Evolutionary conservation across 805 yeast genomes (phyloP).

Genomic region (Candida berthetii): DNA sequence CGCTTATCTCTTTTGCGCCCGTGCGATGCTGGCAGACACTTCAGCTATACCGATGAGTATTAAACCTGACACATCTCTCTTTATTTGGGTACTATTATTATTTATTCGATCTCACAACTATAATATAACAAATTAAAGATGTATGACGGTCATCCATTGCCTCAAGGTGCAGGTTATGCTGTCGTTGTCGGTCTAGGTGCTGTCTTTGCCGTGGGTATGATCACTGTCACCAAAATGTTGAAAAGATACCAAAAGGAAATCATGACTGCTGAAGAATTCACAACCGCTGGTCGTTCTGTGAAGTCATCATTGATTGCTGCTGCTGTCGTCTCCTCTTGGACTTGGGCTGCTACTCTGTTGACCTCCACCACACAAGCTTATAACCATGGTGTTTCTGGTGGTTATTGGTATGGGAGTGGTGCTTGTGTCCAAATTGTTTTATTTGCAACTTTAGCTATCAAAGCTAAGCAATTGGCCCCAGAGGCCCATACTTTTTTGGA

Average conservation of each 20-base stretch:
- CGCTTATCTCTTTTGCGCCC: too few relatives aligned
- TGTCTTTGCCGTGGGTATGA: constrained; percentile 75
- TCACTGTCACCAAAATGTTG: constrained; percentile 61
- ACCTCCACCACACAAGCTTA: constrained; percentile 78
- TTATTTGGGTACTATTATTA: too few relatives aligned
- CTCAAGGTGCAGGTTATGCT: constrained; percentile 84
- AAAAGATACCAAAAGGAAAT: constrained; percentile 79
- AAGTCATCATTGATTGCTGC: constrained; percentile 80
- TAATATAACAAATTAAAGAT: neutral
- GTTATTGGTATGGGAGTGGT: constrained; percentile 85
- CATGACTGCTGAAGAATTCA: constrained; percentile 88
- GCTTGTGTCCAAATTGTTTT: constrained; percentile 85
- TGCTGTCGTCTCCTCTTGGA: constrained; percentile 93
- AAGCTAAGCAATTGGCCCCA: constrained; percentile 85
- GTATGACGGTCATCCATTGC: constrained; percentile 15
- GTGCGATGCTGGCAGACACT: too few relatives aligned
- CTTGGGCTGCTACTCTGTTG: constrained; percentile 81
- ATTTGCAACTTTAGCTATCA: constrained; percentile 83
- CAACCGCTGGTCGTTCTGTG: constrained; percentile 89
- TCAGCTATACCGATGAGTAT: too few relatives aligned
- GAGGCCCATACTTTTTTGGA: constrained; percentile 89
- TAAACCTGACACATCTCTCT: too few relatives aligned
- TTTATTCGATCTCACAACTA: too few relatives aligned
- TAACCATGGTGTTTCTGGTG: constrained; percentile 57
- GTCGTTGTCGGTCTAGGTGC: constrained; percentile 86